phyloP scores from a whole-genome alignment of 1,284 basidiomycete genomes.

The Trichosporon asahii region DNA sequence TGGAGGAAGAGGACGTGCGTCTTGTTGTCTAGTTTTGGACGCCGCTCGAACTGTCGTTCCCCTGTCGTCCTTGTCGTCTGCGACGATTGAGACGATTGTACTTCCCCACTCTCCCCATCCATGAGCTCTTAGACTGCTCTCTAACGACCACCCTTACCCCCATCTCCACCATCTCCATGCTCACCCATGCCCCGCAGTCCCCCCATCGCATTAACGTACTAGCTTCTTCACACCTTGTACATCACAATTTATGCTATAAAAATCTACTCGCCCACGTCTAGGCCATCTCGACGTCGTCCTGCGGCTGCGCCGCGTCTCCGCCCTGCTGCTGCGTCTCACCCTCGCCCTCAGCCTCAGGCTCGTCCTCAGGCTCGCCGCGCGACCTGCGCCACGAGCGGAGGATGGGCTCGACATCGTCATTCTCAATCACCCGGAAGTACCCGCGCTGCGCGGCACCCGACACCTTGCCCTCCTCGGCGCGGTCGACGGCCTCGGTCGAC shows the following conservation, averaged over 20 bases:
- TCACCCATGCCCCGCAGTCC: background rate
- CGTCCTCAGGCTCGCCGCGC: conserved; percentile 48
- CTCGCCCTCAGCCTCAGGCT: conserved; percentile 18
- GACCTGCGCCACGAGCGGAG: conserved; percentile 57
- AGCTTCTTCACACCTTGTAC: conserved; percentile 11
- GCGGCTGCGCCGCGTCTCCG: background rate
- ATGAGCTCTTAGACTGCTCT: background rate
- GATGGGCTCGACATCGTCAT: conserved; percentile 65
- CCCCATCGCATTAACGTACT: background rate
- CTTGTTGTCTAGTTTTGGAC: conserved; percentile 18
- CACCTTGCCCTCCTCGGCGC: conserved; percentile 28
- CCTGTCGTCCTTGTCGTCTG: background rate
- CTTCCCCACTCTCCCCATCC: too few relatives aligned
- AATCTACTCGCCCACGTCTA: conserved; percentile 4
- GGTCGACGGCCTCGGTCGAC: conserved; percentile 18
- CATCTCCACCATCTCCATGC: background rate
- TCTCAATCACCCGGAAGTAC: conserved; percentile 49
- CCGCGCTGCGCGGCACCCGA: conserved; percentile 42
- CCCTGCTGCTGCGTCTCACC: background rate
- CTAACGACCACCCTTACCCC: background rate
- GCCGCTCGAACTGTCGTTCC: too few relatives aligned
- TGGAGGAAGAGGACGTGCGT: conserved; percentile 32
- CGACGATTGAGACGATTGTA: background rate
- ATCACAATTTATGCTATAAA: conserved; percentile 11
- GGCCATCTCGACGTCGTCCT: conserved; percentile 15